These are phyloP conservation scores for Cercospora sesami DNA, from an alignment of 2,329 filamentous ascomycete species.

Conservation along the genomic window DNA sequence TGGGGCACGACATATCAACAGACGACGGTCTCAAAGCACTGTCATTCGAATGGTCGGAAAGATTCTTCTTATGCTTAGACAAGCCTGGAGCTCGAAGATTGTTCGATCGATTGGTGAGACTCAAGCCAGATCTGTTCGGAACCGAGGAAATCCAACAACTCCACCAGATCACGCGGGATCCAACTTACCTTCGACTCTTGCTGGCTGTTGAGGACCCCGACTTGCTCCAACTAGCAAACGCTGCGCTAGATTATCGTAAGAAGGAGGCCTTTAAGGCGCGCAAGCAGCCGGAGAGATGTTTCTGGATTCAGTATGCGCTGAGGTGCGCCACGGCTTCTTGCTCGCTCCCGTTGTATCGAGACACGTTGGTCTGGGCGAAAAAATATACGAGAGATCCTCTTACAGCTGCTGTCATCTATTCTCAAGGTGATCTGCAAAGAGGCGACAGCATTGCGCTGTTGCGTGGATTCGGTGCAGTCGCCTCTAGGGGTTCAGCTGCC, in stretches of 20 bases:
- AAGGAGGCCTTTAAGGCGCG: conserved; percentile 30
- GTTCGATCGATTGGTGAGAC: conserved; percentile 15
- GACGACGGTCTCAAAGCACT: conserved; percentile 17
- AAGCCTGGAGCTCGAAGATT: conserved; percentile 9
- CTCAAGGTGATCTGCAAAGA: conserved; percentile 21
- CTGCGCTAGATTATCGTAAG: conserved; percentile 29
- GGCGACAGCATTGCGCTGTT: conserved; percentile 31
- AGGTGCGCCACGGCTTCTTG: conserved; percentile 39
- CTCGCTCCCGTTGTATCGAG: conserved; percentile 35
- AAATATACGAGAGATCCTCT: conserved; percentile 43
- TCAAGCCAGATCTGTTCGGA: conserved; percentile 6
- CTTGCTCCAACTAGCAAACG: conserved; percentile 6
- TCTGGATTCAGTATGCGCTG: conserved; percentile 35
- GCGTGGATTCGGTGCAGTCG: conserved; percentile 4
- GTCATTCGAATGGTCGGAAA: conserved; percentile 3
- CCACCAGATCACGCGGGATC: conserved; percentile 5
- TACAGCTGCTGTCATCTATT: conserved; percentile 35
- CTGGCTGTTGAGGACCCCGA: conserved; percentile 17
- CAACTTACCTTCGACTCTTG: conserved; percentile 16
- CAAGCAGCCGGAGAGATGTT: conserved; percentile 36
- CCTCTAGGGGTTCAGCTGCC: conserved; percentile 5
- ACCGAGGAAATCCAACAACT: neutral
- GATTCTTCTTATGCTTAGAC: conserved; percentile 12
- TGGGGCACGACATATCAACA: conserved; percentile 17
- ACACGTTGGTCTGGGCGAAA: conserved; percentile 40